Conservation (phyloP, 2,329 filamentous ascomycete genomes). For the Myotisia sp. region DNA sequence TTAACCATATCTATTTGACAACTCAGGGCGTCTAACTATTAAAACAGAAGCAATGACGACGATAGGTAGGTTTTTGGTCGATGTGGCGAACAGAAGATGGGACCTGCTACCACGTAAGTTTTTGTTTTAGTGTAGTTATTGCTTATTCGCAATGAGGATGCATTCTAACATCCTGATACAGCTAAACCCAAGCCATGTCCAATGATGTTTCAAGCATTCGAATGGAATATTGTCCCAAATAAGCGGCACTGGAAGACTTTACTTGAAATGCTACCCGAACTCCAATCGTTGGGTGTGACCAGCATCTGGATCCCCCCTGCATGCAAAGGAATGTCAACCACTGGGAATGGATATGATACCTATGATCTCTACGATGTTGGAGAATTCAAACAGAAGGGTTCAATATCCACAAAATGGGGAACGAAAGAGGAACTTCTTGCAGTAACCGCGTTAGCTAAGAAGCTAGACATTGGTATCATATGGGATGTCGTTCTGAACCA, state of each 20-base stretch:
- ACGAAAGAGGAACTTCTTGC: slow-evolving; percentile 45
- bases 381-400: slow-evolving; percentile 58
- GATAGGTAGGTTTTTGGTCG: no score
- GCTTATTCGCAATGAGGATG: no score
- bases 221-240: slow-evolving; percentile 55
- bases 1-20: no score
- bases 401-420: slow-evolving; percentile 54
- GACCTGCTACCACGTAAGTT: no score
- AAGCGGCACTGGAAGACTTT: slow-evolving; percentile 49
- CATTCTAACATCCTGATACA: no score
- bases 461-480: slow-evolving; percentile 43
- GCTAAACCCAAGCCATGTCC: no score
- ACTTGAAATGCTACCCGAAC: slow-evolving; percentile 35
- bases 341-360: slow-evolving; percentile 54
- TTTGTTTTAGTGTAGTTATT: no score
- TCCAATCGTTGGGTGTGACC: slow-evolving; percentile 48
- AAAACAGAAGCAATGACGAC: no score
- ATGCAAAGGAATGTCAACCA: slow-evolving; percentile 49
- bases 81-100: no score
- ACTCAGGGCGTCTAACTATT: no score
- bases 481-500: slow-evolving; percentile 63
- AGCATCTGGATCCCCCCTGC: slow-evolving; percentile 56
- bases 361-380: slow-evolving; percentile 59
- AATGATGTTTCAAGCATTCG: slow-evolving; percentile 59
- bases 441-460: slow-evolving; percentile 38